Base-by-base conservation (phyloP, 192 early-diverging fungal genomes). In the Spinellus fusiger region DNA sequence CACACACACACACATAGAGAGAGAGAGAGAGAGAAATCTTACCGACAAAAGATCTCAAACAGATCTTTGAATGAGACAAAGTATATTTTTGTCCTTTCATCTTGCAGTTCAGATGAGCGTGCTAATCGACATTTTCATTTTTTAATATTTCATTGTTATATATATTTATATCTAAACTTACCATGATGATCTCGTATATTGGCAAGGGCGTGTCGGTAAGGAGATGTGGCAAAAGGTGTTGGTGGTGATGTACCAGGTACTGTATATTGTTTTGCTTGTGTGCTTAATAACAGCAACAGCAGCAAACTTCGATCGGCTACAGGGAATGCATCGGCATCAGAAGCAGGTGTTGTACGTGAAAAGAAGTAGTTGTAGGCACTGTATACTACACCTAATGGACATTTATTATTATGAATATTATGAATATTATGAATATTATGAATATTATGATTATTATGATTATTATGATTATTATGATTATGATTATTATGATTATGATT, bases 321-420 rank as follows among this genome's bases (percentile, higher is more conserved):
- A 9, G 87, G 84, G 13, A 68, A 73, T 16, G 80, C 68, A 54
- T 81, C 75, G 7, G 65, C 58, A 28, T 71, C 73, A 13, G 54
- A 61, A 15, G 70, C 59, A 18, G 62, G 65, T 6, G 57, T 57
- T 32, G 76, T 61, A 29, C 81, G 82, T 26, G 77, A 46, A 56
- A 89, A 89, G 22, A 88, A 64, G 35, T 84, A 88, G 29, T 77
- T 81, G 68, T 89, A 89, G 0, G 87, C 87, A 46, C 67, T 84
- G 57, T 78, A 89, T 4, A 89, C 79, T 35, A 89, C 68, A 25
- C 78, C 77, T 78, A 56, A 57, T 35, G 9, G 35, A 53, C n/a
- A 50, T 33, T 29, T 75, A 47, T 58, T 52, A 46, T 62, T 62
- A 6, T 40, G 18, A n/a, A n/a, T n/a, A n/a, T n/a, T n/a, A n/a